These are phyloP conservation scores for Clonostachys solani DNA, from an alignment of 2,329 filamentous ascomycete species.

Conservation along the genomic window DNA sequence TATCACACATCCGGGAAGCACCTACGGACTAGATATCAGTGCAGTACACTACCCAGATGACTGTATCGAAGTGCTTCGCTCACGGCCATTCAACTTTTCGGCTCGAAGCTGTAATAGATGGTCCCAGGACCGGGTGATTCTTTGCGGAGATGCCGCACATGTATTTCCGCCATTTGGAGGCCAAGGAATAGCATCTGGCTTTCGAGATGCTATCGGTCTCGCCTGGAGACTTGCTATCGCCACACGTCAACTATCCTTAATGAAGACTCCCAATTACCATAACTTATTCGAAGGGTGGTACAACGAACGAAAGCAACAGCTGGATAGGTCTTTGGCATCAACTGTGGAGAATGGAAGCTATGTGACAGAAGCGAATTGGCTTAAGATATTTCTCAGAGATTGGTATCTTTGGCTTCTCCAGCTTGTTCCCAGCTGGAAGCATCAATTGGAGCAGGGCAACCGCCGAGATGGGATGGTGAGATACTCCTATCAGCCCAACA, in stretches of 20 bases:
- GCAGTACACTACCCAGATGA: constrained; percentile 22
- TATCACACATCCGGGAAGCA: constrained; percentile 14
- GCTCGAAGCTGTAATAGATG: constrained; percentile 41
- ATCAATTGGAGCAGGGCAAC: constrained; percentile 5
- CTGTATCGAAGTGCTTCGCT: constrained; percentile 40
- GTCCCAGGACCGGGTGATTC: constrained; percentile 30
- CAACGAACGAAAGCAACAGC: constrained; percentile 10
- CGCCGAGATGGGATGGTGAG: constrained; percentile 4
- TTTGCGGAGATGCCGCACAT: constrained; percentile 45
- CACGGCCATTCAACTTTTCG: constrained; percentile 33
- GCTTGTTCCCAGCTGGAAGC: constrained; percentile 7
- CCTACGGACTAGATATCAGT: constrained; percentile 1
- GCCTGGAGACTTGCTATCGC: constrained; percentile 20
- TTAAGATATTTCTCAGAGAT: constrained; percentile 8
- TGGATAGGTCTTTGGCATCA: constrained; percentile 7
- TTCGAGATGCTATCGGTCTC: constrained; percentile 25
- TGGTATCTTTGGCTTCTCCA: constrained; percentile 10
- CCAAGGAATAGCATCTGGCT: constrained; percentile 26
- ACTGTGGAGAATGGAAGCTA: constrained; percentile 8
- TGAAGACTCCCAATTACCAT: neutral
- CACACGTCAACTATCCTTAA: neutral
- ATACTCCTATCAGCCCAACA: constrained; percentile 1
- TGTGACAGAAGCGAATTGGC: constrained; percentile 2
- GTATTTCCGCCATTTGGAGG: constrained; percentile 44
- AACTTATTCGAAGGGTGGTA: constrained; percentile 6